Percentiles rank a stretch among this genome's conserved stretches.
These are phyloP conservation scores for Mortierella sp. DNA, from an alignment of 371 early-diverging fungal genomes.

Conservation along the genomic window DNA sequence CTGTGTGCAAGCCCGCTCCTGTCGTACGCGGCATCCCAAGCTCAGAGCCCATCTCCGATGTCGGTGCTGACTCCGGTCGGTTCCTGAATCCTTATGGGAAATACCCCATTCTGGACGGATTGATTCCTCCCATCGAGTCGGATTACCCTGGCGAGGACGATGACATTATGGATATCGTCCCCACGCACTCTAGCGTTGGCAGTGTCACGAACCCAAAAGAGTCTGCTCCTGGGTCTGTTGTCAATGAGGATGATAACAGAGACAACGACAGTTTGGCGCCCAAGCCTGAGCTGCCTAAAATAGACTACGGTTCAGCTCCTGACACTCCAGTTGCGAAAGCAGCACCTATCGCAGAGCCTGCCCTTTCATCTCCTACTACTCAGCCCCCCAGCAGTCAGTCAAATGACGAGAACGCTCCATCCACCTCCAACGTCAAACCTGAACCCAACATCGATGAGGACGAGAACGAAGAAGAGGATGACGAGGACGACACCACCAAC, in stretches of 20 bases:
- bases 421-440: background rate
- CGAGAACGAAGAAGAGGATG: background rate
- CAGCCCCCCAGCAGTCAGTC: background rate
- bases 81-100: too few species aligned
- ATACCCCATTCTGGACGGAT: background rate
- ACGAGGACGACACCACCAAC: background rate
- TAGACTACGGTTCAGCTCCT: background rate
- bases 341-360: background rate
- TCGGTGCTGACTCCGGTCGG: too few species aligned
- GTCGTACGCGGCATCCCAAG: too few species aligned
- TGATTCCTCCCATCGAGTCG: background rate
- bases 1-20: conserved; percentile 18
- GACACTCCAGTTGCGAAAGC: background rate
- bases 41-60: background rate
- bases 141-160: background rate
- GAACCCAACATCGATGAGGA: background rate
- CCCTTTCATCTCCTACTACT: background rate
- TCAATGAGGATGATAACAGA: background rate
- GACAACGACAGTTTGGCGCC: background rate
- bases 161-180: too few species aligned
- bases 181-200: background rate
- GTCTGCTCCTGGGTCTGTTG: background rate
- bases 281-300: background rate
- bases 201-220: too few species aligned
- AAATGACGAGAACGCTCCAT: background rate